These are phyloP conservation scores for Thyridium curvatum DNA, from an alignment of 2,329 filamentous ascomycete species.

Conservation along the genomic window DNA sequence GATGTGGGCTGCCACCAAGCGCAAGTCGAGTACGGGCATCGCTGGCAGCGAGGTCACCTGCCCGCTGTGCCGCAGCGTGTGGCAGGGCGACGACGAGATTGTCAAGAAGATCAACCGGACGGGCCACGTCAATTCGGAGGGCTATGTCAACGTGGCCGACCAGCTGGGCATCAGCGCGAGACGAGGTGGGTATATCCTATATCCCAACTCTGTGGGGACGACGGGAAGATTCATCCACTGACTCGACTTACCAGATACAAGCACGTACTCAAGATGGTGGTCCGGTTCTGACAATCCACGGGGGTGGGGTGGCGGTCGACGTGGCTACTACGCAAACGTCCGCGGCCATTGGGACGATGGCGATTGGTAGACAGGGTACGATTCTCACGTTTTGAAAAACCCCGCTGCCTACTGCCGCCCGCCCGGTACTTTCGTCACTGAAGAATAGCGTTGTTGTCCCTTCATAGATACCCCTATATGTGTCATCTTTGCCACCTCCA, in stretches of 20 bases:
- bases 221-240: background rate
- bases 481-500: too few relatives aligned
- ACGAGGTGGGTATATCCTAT: slow-evolving; percentile 48
- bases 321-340: too few relatives aligned
- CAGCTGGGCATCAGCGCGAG: slow-evolving; percentile 50
- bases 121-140: slow-evolving; percentile 36
- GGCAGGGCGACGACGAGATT: slow-evolving; percentile 41
- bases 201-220: too few relatives aligned
- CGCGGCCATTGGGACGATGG: too few relatives aligned
- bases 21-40: slow-evolving; percentile 15
- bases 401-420: too few relatives aligned
- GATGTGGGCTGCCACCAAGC: slow-evolving; percentile 45
- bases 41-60: slow-evolving; percentile 41
- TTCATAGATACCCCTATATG: too few relatives aligned
- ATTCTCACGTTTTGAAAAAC: too few relatives aligned
- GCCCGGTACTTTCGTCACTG: too few relatives aligned
- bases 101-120: slow-evolving; percentile 36
- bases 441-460: too few relatives aligned
- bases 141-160: slow-evolving; percentile 56
- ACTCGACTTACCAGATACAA: slow-evolving; percentile 13
- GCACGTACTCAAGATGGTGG: slow-evolving; percentile 18
- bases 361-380: too few relatives aligned
- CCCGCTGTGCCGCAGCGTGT: slow-evolving; percentile 53
- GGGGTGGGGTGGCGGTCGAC: too few relatives aligned
- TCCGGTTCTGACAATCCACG: slow-evolving; percentile 2